A percentile compares a stretch with the other conserved stretches of the same genome.
These are phyloP conservation scores for Saururus chinensis DNA, from an alignment of 164 flowering plant genomes.

Conservation along the genomic window DNA sequence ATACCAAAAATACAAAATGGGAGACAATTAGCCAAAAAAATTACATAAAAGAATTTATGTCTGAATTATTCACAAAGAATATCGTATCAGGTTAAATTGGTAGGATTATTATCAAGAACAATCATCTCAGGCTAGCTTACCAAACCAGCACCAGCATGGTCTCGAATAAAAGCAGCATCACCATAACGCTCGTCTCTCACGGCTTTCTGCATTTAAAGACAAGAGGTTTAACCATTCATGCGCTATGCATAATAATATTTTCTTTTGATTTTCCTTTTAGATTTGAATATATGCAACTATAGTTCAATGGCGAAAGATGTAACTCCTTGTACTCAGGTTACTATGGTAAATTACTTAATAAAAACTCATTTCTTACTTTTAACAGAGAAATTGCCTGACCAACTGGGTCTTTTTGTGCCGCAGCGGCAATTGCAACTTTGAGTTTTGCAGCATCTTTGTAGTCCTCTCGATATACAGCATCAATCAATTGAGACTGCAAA, in stretches of 20 bases:
- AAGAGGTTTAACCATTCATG: not conserved
- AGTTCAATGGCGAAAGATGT: not conserved
- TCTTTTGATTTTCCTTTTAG: not conserved
- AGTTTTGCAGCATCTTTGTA: constrained; percentile 81
- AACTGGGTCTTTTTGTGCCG: constrained; percentile 65
- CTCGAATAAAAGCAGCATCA: constrained; percentile 73
- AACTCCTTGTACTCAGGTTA: not conserved
- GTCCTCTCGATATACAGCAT: constrained; percentile 62
- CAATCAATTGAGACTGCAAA: constrained; percentile 60
- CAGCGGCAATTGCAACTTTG: constrained; percentile 93
- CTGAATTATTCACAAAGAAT: not conserved
- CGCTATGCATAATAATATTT: not conserved
- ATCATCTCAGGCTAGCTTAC: constrained; percentile 33
- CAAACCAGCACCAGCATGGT: constrained; percentile 87
- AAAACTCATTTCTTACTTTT: constrained; percentile 32
- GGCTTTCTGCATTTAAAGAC: constrained; percentile 47
- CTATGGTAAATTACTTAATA: too few relatives aligned
- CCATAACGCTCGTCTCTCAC: constrained; percentile 60
- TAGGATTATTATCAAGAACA: not conserved
- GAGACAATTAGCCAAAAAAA: not conserved
- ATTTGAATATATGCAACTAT: not conserved
- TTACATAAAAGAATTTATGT: not conserved
- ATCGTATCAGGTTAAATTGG: not conserved
- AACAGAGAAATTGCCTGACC: constrained; percentile 63
- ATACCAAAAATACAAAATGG: not conserved